These are phyloP conservation scores for Isoetes engelmannii DNA, from an alignment of 83 land plant species.

Conservation along the genomic window DNA sequence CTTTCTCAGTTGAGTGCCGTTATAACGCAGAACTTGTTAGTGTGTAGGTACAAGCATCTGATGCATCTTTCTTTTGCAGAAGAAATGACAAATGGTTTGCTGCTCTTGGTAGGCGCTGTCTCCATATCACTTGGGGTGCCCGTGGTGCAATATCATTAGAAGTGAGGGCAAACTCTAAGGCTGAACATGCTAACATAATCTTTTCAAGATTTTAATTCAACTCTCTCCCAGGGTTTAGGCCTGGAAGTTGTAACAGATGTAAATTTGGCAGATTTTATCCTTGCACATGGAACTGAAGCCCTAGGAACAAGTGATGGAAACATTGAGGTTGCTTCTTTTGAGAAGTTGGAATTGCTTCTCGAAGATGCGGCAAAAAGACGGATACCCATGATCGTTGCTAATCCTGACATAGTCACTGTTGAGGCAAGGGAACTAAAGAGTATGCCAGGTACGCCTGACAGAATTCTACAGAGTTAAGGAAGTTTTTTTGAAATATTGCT, in stretches of 20 bases:
- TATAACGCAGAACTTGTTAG: no score
- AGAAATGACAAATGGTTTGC: conserved; percentile 82
- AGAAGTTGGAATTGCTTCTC: conserved; percentile 53
- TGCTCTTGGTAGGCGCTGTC: conserved; percentile 60
- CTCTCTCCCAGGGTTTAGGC: conserved; percentile 72
- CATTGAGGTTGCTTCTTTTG: conserved; percentile 37
- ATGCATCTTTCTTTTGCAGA: no score
- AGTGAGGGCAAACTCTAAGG: no score
- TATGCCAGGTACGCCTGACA: conserved; percentile 87
- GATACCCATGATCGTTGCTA: conserved; percentile 83
- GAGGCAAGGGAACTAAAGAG: conserved; percentile 72
- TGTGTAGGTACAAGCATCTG: no score
- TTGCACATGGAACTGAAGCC: conserved; percentile 90
- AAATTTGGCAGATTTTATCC: conserved; percentile 68
- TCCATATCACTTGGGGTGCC: conserved; percentile 87
- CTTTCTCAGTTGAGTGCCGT: no score
- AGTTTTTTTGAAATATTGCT: background rate
- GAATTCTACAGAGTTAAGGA: no score
- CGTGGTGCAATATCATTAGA: conserved; percentile 85
- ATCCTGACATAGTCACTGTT: conserved; percentile 86
- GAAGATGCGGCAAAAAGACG: conserved; percentile 40
- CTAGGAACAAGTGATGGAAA: conserved; percentile 47
- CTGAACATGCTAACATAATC: no score
- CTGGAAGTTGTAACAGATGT: conserved; percentile 56
- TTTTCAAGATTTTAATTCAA: no score